Conservation (phyloP, 192 early-diverging fungal genomes). For the Linnemannia elongata region DNA sequence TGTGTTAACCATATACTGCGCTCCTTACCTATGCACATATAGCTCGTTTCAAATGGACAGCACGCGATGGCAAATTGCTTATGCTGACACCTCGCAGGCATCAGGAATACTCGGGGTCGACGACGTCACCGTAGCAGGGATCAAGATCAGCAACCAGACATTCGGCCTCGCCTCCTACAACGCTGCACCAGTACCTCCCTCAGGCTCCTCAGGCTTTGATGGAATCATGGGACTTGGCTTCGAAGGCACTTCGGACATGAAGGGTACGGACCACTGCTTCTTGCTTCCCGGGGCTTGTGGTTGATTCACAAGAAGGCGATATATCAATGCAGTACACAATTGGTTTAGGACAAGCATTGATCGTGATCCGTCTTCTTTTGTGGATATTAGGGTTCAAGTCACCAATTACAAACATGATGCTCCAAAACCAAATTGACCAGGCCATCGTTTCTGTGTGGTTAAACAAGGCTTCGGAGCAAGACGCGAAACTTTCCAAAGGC, state of each 20-base stretch:
- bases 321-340: neutral
- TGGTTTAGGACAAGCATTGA: neutral
- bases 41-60: constrained; percentile 50
- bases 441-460: constrained; percentile 93
- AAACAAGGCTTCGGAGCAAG: constrained; percentile 72
- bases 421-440: constrained; percentile 73
- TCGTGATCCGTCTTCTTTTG: neutral
- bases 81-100: constrained; percentile 64
- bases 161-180: constrained; percentile 65
- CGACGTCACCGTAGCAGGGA: constrained; percentile 59
- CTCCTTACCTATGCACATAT: constrained; percentile 5
- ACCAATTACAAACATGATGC: constrained; percentile 59
- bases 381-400: constrained; percentile 23
- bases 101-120: constrained; percentile 65
- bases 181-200: constrained; percentile 57
- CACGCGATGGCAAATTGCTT: constrained; percentile 57
- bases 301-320: too few relatives aligned
- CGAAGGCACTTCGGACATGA: constrained; percentile 59
- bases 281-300: neutral
- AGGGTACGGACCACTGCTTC: constrained; percentile 63
- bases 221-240: constrained; percentile 73
- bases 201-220: constrained; percentile 61
- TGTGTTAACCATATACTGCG: neutral
- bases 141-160: constrained; percentile 50
- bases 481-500: constrained; percentile 65